Evolutionary conservation across 441 rosid genomes (phyloP).

Genomic region (Pelargonium australe): DNA sequence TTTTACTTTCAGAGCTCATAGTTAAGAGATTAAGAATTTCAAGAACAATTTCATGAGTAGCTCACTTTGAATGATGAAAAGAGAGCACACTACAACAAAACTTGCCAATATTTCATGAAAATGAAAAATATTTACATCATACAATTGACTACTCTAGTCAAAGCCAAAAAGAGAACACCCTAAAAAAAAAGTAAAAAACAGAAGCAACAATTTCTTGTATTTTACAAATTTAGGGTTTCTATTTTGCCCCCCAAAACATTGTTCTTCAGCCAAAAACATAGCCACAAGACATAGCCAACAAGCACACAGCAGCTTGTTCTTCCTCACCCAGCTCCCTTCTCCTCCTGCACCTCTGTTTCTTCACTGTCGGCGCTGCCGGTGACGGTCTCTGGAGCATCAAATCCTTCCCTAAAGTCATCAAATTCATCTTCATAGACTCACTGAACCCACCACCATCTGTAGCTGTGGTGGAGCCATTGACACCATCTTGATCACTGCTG

Average conservation of each 20-base stretch:
- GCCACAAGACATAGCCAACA: slow-evolving; percentile 5
- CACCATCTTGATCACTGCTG: not conserved
- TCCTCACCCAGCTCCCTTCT: slow-evolving; percentile 1
- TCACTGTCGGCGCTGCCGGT: not conserved
- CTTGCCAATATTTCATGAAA: no score
- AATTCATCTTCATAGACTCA: not conserved
- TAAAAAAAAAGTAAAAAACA: no score
- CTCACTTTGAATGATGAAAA: no score
- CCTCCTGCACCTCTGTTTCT: not conserved
- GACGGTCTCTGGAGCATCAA: no score
- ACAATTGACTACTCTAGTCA: no score
- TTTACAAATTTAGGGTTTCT: not conserved
- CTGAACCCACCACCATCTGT: not conserved
- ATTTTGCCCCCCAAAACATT: not conserved
- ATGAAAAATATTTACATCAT: no score
- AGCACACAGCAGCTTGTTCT: not conserved
- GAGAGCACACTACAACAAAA: no score
- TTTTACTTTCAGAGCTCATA: no score
- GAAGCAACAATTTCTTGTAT: no score
- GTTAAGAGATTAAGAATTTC: no score
- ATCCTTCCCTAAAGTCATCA: not conserved
- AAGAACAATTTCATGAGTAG: no score
- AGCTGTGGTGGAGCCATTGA: not conserved
- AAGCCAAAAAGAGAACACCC: no score
- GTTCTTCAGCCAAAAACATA: not conserved